phyloP scores from a whole-genome alignment of 2,329 filamentous ascomycete species.

The Sporothrix luriei region DNA sequence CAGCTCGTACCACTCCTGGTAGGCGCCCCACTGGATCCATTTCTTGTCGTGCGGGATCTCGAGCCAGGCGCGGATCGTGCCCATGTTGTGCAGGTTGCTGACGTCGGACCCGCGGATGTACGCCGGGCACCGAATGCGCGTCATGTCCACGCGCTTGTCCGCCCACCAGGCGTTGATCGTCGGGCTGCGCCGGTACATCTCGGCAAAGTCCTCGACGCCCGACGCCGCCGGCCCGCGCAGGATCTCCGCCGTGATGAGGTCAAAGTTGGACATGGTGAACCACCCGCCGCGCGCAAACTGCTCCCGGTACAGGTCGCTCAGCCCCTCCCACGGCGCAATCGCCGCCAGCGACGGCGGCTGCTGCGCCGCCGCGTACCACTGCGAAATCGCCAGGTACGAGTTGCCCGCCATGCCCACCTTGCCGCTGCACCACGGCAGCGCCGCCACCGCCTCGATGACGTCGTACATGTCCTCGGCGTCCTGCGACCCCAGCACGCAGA shows the following conservation, averaged over 20 bases:
- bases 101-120: slow-evolving; percentile 4
- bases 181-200: slow-evolving; percentile 4
- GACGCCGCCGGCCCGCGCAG: background rate
- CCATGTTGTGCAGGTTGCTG: slow-evolving; percentile 13
- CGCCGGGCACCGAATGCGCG: background rate
- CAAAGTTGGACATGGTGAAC: slow-evolving; percentile 1
- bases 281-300: slow-evolving; percentile 7
- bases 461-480: slow-evolving; percentile 8
- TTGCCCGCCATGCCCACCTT: background rate
- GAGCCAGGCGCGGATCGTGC: background rate
- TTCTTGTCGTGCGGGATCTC: slow-evolving; percentile 10
- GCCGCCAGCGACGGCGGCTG: background rate
- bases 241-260: slow-evolving; percentile 11
- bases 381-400: slow-evolving; percentile 3
- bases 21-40: slow-evolving; percentile 7
- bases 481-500: background rate
- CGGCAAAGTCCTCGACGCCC: background rate
- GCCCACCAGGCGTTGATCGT: slow-evolving; percentile 3
- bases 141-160: slow-evolving; percentile 4
- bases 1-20: slow-evolving; percentile 9
- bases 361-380: background rate
- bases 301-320: background rate
- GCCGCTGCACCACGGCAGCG: slow-evolving; percentile 4
- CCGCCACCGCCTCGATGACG: background rate
- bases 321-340: slow-evolving; percentile 1